These are phyloP conservation scores for Apophysomyces trapeziformis DNA, from an alignment of 371 early-diverging fungal genomes.

Conservation along the genomic window DNA sequence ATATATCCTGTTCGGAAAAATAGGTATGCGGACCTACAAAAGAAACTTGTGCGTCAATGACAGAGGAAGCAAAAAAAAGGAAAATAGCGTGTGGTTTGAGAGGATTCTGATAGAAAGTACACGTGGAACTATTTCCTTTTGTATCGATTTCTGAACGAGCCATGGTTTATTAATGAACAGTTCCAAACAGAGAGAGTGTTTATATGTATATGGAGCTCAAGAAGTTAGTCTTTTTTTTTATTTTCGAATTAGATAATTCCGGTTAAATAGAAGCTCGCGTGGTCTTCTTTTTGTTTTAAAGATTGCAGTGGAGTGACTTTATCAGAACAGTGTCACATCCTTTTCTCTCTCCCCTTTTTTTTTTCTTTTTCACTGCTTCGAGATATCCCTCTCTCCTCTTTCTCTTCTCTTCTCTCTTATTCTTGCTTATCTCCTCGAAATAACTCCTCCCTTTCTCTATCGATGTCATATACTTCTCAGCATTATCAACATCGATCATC, in stretches of 20 bases:
- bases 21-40: background rate
- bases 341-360: background rate
- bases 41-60: background rate
- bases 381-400: background rate
- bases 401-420: background rate
- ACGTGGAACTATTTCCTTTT: constrained; percentile 7
- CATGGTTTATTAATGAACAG: constrained; percentile 7
- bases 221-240: background rate
- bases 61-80: constrained; percentile 7
- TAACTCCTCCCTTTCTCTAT: too few species aligned
- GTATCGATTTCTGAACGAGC: constrained; percentile 5
- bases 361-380: background rate
- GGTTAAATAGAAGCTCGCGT: constrained; percentile 8
- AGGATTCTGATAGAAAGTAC: background rate
- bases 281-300: constrained; percentile 1
- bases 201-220: background rate
- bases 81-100: constrained; percentile 1
- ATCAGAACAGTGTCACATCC: constrained; percentile 6
- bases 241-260: background rate
- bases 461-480: background rate
- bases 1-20: background rate
- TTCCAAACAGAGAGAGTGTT: too few species aligned
- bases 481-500: constrained; percentile 1
- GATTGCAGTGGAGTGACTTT: constrained; percentile 7
- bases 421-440: background rate